A percentile compares a stretch with the other conserved stretches of the same genome.
Conservation (phyloP, 495 filamentous ascomycete genomes). For the Neurospora intermedia region DNA sequence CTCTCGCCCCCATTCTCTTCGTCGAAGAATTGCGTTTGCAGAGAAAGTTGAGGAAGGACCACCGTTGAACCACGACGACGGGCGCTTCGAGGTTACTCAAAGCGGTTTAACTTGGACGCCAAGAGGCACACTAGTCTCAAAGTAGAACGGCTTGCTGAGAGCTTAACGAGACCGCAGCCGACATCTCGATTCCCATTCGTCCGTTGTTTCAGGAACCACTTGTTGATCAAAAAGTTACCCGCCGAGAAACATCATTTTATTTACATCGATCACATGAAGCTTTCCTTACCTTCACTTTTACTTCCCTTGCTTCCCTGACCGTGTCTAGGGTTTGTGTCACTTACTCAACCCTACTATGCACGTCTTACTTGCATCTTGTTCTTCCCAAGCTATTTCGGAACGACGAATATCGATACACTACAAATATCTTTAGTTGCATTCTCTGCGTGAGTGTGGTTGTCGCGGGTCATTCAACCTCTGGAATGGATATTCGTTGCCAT, state of each 20-base stretch:
- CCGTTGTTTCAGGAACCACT: not conserved
- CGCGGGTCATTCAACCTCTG: not conserved
- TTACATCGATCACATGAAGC: not conserved
- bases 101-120: not conserved
- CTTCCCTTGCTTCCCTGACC: not conserved
- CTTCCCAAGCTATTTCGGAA: not conserved
- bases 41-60: not conserved
- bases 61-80: not conserved
- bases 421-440: not conserved
- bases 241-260: not conserved
- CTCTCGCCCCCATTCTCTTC: not conserved
- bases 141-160: not conserved
- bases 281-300: not conserved
- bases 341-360: not conserved
- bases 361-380: not conserved
- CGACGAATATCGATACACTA: not conserved
- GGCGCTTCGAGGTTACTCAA: not conserved
- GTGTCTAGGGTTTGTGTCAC: not conserved
- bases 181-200: not conserved
- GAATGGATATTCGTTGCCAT: not conserved
- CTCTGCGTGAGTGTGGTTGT: not conserved
- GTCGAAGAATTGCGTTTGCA: not conserved
- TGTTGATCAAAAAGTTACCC: not conserved
- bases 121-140: not conserved
- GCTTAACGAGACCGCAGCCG: not conserved